A percentile compares a stretch with the other conserved stretches of the same genome.
phyloP scores from a whole-genome alignment of 768 basidiomycete genomes.

The Exsudoporus frostii region DNA sequence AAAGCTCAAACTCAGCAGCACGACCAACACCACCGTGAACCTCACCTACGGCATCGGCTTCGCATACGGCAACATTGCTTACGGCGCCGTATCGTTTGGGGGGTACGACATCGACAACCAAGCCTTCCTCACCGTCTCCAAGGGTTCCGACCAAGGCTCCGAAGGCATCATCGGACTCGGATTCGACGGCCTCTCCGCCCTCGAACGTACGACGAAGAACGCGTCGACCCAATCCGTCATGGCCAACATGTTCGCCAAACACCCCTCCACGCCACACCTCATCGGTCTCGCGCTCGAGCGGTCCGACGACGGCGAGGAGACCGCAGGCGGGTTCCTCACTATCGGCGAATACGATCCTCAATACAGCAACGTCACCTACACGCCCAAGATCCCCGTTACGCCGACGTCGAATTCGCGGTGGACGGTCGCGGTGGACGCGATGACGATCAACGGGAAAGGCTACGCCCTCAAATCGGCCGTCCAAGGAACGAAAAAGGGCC shows the following conservation, averaged over 20 bases:
- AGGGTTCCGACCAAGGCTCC: slow-evolving; percentile 8
- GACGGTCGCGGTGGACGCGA: slow-evolving; percentile 40
- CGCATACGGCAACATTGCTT: slow-evolving; percentile 36
- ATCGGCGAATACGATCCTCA: slow-evolving; percentile 42
- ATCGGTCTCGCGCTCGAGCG: slow-evolving; percentile 43
- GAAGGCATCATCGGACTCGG: slow-evolving; percentile 30
- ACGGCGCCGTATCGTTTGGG: slow-evolving; percentile 36
- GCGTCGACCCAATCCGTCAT: slow-evolving; percentile 31
- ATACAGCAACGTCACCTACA: slow-evolving; percentile 29
- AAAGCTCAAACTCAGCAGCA: slow-evolving; percentile 28
- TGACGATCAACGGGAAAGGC: slow-evolving; percentile 33
- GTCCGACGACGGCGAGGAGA: slow-evolving; percentile 38
- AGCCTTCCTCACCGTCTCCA: slow-evolving; percentile 24
- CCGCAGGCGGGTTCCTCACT: slow-evolving; percentile 39
- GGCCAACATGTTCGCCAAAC: slow-evolving; percentile 38
- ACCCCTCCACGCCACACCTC: slow-evolving; percentile 35
- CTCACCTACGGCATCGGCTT: slow-evolving; percentile 40
- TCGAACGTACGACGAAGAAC: slow-evolving; percentile 19
- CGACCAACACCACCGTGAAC: slow-evolving; percentile 29
- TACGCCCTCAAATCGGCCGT: slow-evolving; percentile 31
- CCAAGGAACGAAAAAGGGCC: slow-evolving; percentile 28
- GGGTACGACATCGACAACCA: slow-evolving; percentile 29
- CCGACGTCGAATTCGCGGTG: slow-evolving; percentile 37
- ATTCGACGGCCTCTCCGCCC: slow-evolving; percentile 21
- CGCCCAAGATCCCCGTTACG: slow-evolving; percentile 33